Evolutionary conservation across 2,329 filamentous ascomycete species (phyloP), one percentile per base, ranked within the genome.

Genomic region (Pseudonectria buxi): DNA sequence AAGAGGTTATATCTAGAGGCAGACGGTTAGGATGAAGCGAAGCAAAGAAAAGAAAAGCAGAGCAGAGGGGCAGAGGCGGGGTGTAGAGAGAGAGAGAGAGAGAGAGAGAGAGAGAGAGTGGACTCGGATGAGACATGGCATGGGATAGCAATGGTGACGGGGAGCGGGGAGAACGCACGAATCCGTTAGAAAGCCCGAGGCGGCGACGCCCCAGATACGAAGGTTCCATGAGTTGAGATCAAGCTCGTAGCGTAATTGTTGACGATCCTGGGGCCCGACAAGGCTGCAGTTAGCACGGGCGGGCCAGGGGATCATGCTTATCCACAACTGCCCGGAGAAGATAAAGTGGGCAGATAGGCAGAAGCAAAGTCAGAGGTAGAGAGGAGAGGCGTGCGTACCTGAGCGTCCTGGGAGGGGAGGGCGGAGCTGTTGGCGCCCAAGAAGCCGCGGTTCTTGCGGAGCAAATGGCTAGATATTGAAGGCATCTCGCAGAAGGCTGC

Each of bases 181-280:
- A 44, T 73, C 70, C 24, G 70, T 73, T 14, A 74, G 56, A 41
- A 73, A 74, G 7, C 70, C 70, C 0, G 70, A 73, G 30, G 70
- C 70, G n/a, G 69, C 68, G 22, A 74, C 69, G 3, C 65, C 69
- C 69, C 69, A 73, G 28, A 73, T 72, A 28, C 70, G 62, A 33
- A 73, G 51, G 47, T 73, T 74, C 69, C 69, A 74, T 2, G 67
- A 67, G 47, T 74, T 74, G 13, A 74, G 56, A 41, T 74, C 69
- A 25, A 74, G 63, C 46, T 73, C 69, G 48, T 72, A 72, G 39
- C 69, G 65, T 25, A 74, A 46, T 45, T 73, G 70, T 37, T 64
- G 61, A 32, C 70, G 69, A 50, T 73, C 69, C 68, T 72, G 44
- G 41, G 28, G 22, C 25, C 32, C 29, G 25, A 28, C 29, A 27